Evolutionary conservation across 257 asterid species (phyloP), one percentile per base, ranked within the genome.

Genomic region (Ilex aquifolium): DNA sequence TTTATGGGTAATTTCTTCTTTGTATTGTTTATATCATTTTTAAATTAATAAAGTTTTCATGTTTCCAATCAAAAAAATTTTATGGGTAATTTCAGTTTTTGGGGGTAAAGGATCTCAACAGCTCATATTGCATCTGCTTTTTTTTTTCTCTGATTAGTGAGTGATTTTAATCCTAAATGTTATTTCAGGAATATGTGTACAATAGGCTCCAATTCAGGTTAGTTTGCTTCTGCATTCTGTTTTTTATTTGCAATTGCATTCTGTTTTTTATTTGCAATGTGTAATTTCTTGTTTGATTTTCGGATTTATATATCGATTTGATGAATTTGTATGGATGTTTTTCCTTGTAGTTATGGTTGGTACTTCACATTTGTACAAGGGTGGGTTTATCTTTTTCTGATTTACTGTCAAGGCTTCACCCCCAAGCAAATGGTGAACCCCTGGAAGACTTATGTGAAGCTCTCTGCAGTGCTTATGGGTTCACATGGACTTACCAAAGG

Each of bases 361-460:
- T 88, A 91, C 79, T 88, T 91, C 73, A 91, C 96, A 4, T 91
- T 91, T 67, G 89, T 91, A 57, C 98, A 91, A 79, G 96, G 95
- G 72, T 85, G 95, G 96, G 98, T 91, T 39, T 91, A 91, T 69
- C 65, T 91, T 7, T 29, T 75, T 13, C 77, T 91, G 51, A 88
- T 91, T 27, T 85, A 86, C 57, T 63, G 88, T 62, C 94, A 88
- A 70, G 96, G 98, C 55, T 91, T 91, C 78, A 83, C 95, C 65
- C 36, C 90, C 10, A 86, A 84, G 76, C 95, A 86, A 79, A 91
- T 88, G 96, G 95, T 91, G 77, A 91, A 91, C 71, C 92, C 96
- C 0, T 91, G 96, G 98, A 88, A 77, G 73, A 85, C 87, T 69
- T 91, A 91, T 50, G 84, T 91, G 50, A 91, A 86, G 72, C 86